Conservation (phyloP, 352 stramenopile genomes). For the Bremia lactucae region DNA sequence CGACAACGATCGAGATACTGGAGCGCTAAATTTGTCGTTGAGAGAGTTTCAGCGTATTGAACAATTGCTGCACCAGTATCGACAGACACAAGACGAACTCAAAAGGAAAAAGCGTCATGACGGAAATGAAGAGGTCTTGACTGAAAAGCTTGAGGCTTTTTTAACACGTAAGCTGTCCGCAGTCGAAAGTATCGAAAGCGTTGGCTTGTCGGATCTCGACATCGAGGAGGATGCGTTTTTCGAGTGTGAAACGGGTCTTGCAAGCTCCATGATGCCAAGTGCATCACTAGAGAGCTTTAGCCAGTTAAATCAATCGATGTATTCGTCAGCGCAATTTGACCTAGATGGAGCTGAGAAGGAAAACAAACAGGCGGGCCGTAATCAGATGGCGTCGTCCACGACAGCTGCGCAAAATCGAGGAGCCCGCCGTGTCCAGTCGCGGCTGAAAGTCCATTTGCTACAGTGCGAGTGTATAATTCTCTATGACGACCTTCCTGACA, state of each 20-base stretch:
- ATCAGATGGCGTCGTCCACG: slow-evolving; percentile 23
- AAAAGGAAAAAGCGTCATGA: slow-evolving; percentile 17
- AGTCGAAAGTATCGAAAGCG: slow-evolving; percentile 71
- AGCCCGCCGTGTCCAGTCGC: slow-evolving; percentile 38
- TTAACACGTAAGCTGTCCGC: slow-evolving; percentile 43
- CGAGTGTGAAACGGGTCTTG: slow-evolving; percentile 57
- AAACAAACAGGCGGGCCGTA: slow-evolving; percentile 14
- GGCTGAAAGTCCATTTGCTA: slow-evolving; percentile 70
- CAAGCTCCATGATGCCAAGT: slow-evolving; percentile 26
- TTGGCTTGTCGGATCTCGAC: slow-evolving; percentile 74
- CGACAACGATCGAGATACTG: slow-evolving; percentile 11
- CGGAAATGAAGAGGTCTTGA: slow-evolving; percentile 8
- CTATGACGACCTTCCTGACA: slow-evolving; percentile 71
- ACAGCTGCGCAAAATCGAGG: slow-evolving; percentile 23
- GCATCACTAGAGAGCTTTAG: slow-evolving; percentile 24
- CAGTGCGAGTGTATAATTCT: slow-evolving; percentile 63
- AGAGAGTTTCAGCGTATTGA: slow-evolving; percentile 82
- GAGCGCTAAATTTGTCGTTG: slow-evolving; percentile 50
- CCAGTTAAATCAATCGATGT: slow-evolving; percentile 74
- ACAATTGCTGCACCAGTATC: slow-evolving; percentile 68
- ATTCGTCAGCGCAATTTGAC: slow-evolving; percentile 60
- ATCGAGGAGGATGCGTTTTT: slow-evolving; percentile 74
- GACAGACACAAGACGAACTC: slow-evolving; percentile 62
- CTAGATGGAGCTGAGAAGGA: slow-evolving; percentile 25
- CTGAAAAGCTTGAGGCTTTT: slow-evolving; percentile 14